These are phyloP conservation scores for Silybum marianum DNA, from an alignment of 129 eudicot genomes.

Conservation along the genomic window DNA sequence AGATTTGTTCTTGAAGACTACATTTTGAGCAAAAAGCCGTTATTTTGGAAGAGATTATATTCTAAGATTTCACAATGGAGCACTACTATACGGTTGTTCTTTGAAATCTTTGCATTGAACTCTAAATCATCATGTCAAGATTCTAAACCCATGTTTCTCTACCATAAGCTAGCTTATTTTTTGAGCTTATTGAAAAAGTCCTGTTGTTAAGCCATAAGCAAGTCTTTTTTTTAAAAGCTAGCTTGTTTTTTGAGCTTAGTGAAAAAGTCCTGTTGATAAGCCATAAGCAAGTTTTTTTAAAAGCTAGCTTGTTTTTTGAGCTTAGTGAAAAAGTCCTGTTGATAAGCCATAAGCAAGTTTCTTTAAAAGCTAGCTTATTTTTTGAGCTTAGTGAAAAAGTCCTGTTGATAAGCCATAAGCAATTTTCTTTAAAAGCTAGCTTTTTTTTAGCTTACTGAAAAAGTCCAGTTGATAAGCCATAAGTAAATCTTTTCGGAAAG, in stretches of 20 bases:
- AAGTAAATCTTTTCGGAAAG: background rate
- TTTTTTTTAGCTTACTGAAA: no score
- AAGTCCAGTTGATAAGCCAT: no score
- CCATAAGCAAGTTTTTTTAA: background rate
- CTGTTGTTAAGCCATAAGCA: no score
- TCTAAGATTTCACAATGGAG: background rate
- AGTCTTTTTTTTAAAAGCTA: background rate
- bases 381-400: no score
- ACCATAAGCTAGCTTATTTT: background rate
- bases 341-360: no score
- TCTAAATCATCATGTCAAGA: slow-evolving; percentile 5
- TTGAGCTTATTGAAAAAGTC: background rate
- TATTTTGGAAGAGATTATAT: background rate
- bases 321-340: no score
- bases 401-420: background rate
- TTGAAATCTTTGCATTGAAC: no score
- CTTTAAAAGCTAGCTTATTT: no score
- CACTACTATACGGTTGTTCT: no score
- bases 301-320: background rate
- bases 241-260: background rate
- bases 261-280: background rate
- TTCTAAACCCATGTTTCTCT: background rate
- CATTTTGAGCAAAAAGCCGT: background rate
- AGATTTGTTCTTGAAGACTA: background rate
- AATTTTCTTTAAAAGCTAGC: no score